Base-by-base conservation (phyloP, 176 grass and related monocot species). In the Oryza nivara region DNA sequence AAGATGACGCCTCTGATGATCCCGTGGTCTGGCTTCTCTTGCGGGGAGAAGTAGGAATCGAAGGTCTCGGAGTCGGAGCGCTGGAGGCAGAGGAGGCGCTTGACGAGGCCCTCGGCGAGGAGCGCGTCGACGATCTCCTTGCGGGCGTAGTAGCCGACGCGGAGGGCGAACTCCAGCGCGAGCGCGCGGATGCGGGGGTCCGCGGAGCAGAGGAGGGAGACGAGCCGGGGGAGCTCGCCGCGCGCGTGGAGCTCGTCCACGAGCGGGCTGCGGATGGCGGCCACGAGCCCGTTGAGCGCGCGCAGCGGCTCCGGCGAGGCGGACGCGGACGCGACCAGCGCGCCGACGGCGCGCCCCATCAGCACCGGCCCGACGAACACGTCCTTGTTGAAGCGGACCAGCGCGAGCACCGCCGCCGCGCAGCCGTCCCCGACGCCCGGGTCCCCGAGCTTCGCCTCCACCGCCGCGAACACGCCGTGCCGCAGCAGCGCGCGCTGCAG, bases 341-440 rank as follows among this genome's bases (percentile, higher is more conserved):
- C 88, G 51, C 67, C 83, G 6, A 98, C 65, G 52, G 89, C 85
- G 16, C 63, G 81, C 22, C 96, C 96, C 93, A 95, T 98, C 17
- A 98, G 87, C 1, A 96, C 71, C 1, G 91, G 91, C 2, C 96
- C 93, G 4, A 98, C 93, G 58, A 95, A 98, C 36, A 98, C 96
- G 54, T 95, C 96, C 80, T 88, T 88, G 88, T 95, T 98, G 89
- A 98, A 98, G 14, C 89, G 85, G 26, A 98, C 96, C 25, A 98
- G 89, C 16, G 91, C 91, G 6, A 94, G 88, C 22, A 82, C 84
- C n/a, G 85, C 35, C 1, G 88, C 77, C 9, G 91, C 93, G 80
- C 88, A 87, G 36, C 83, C 68, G 83, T 93, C 89, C 46, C 88
- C 70, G 7, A 95, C 91, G 49, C 7, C 48, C 15, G 86, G 65